Conservation (phyloP, 257 asterid species). For the Solanum chilense region DNA sequence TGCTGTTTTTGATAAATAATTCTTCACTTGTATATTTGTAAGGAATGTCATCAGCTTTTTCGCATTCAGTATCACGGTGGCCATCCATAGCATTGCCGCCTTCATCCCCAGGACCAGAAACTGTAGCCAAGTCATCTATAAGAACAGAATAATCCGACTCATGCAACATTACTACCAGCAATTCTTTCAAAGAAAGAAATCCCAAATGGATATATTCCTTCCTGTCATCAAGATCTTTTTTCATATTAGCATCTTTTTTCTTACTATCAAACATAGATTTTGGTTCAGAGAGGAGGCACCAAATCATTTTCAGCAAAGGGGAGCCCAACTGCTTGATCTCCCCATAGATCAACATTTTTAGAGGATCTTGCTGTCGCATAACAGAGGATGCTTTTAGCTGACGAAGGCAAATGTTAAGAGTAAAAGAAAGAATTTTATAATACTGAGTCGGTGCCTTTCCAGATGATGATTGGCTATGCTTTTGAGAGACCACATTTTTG, state of each 20-base stretch:
- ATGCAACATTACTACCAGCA: slow-evolving; percentile 38
- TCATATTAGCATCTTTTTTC: slow-evolving; percentile 44
- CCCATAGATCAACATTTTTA: slow-evolving; percentile 48
- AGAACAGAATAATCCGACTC: slow-evolving; percentile 30
- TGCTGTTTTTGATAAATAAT: slow-evolving; percentile 36
- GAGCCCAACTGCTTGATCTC: slow-evolving; percentile 66
- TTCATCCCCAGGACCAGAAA: slow-evolving; percentile 24
- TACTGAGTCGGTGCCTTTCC: slow-evolving; percentile 19
- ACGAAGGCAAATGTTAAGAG: slow-evolving; percentile 38
- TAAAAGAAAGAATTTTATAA: slow-evolving; percentile 26
- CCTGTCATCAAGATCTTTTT: slow-evolving; percentile 39
- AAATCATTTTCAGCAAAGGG: slow-evolving; percentile 48
- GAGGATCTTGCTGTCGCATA: slow-evolving; percentile 47
- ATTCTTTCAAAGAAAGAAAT: slow-evolving; percentile 56
- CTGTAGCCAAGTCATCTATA: slow-evolving; percentile 47
- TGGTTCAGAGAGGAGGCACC: slow-evolving; percentile 31
- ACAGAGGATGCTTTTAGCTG: slow-evolving; percentile 37
- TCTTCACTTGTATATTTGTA: slow-evolving; percentile 44
- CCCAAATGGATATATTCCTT: slow-evolving; percentile 50
- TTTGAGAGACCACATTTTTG: slow-evolving; percentile 31
- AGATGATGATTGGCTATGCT: slow-evolving; percentile 44
- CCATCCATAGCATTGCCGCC: slow-evolving; percentile 6
- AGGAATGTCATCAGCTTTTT: slow-evolving; percentile 33
- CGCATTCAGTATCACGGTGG: slow-evolving; percentile 17
- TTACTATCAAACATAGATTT: slow-evolving; percentile 19